Evolutionary conservation across 1,284 basidiomycete species (phyloP).

Genomic region (Agroathelia rolfsii): DNA sequence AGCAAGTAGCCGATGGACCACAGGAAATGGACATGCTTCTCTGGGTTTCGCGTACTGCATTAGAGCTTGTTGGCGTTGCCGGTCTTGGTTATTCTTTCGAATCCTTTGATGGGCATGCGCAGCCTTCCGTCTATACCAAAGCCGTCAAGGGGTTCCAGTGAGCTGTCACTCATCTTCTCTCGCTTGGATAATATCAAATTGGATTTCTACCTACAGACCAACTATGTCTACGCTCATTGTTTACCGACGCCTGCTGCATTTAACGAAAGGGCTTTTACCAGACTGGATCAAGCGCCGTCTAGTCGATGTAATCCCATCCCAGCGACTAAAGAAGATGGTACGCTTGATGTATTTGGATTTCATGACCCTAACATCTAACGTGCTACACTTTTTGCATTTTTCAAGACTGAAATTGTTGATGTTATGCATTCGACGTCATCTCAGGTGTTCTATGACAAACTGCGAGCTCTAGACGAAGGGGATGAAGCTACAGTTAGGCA

Average conservation of each 20-base stretch:
- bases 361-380: too few species aligned
- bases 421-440: slow-evolving; percentile 25
- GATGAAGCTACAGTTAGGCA: slow-evolving; percentile 23
- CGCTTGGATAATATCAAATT: neutral
- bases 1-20: slow-evolving; percentile 9
- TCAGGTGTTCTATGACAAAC: slow-evolving; percentile 30
- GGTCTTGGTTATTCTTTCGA: slow-evolving; percentile 34
- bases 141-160: slow-evolving; percentile 33
- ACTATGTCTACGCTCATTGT: slow-evolving; percentile 34
- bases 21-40: slow-evolving; percentile 24
- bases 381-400: too few species aligned
- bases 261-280: slow-evolving; percentile 31
- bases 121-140: slow-evolving; percentile 26
- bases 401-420: slow-evolving; percentile 28
- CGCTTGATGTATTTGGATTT: too few species aligned
- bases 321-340: slow-evolving; percentile 33
- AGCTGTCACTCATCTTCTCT: slow-evolving; percentile 11
- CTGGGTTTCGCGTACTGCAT: slow-evolving; percentile 12
- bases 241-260: slow-evolving; percentile 37
- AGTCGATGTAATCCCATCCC: slow-evolving; percentile 32
- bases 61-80: slow-evolving; percentile 25
- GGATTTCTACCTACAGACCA: slow-evolving; percentile 32
- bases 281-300: slow-evolving; percentile 32
- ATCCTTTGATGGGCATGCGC: slow-evolving; percentile 21
- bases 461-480: slow-evolving; percentile 23